Conservation (phyloP, 2,329 filamentous ascomycete species). For the Xylariaceae sp. region DNA sequence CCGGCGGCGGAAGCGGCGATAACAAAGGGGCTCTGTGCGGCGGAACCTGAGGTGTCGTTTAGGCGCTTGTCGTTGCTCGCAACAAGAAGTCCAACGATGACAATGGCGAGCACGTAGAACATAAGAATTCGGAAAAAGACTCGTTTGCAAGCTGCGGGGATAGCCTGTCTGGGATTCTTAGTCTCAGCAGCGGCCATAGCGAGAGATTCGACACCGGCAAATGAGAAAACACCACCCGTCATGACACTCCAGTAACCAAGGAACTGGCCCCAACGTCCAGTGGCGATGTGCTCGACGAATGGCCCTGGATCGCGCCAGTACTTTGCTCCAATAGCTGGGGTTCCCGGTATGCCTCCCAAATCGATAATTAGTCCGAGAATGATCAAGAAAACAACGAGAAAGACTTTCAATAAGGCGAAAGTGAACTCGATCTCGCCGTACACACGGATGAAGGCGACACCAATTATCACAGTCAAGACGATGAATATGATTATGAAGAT, state of each 20-base stretch:
- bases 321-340: conserved; percentile 56
- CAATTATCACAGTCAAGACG: conserved; percentile 49
- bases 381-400: conserved; percentile 57
- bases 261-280: conserved; percentile 55
- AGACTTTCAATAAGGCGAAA: conserved; percentile 51
- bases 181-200: conserved; percentile 46
- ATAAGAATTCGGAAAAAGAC: conserved; percentile 53
- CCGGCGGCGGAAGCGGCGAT: conserved; percentile 65
- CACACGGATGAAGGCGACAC: conserved; percentile 53
- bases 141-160: conserved; percentile 49
- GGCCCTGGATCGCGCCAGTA: conserved; percentile 67
- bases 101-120: conserved; percentile 52
- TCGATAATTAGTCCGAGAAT: conserved; percentile 58
- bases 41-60: conserved; percentile 40
- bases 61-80: conserved; percentile 48
- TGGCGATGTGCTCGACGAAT: conserved; percentile 60
- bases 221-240: conserved; percentile 42
- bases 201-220: conserved; percentile 47
- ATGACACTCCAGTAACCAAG: conserved; percentile 53
- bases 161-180: conserved; percentile 42
- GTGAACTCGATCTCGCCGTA: conserved; percentile 55
- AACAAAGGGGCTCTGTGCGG: conserved; percentile 58
- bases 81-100: conserved; percentile 57
- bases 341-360: conserved; percentile 55
- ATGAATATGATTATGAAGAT: conserved; percentile 51